Evolutionary conservation across 2,329 filamentous ascomycete genomes (phyloP).

Genomic region (Zymoseptoria ardabiliae): DNA sequence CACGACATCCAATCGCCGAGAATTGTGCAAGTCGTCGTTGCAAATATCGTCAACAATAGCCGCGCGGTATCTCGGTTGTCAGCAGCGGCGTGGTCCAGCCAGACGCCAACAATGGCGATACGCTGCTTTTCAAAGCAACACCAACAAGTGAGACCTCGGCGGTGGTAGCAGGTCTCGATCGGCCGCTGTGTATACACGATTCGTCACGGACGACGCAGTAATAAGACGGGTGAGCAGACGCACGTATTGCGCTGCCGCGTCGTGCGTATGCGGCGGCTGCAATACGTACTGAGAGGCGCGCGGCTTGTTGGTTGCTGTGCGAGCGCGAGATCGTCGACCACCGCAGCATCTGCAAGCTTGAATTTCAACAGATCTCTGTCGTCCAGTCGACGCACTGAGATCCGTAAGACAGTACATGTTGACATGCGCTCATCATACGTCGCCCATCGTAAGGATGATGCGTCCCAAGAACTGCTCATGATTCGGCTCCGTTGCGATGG

Average conservation of each 20-base stretch:
- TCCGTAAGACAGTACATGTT: too few species aligned
- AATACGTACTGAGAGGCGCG: background rate
- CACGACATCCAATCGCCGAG: background rate
- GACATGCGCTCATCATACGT: background rate
- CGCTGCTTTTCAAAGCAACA: background rate
- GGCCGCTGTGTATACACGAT: background rate
- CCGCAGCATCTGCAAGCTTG: background rate
- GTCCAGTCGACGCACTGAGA: background rate
- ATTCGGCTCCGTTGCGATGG: background rate
- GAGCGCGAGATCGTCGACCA: background rate
- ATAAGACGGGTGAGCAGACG: background rate
- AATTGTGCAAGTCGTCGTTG: background rate
- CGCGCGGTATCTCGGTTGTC: background rate
- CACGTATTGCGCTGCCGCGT: background rate
- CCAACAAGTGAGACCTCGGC: background rate
- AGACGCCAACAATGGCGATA: background rate
- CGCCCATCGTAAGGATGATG: background rate
- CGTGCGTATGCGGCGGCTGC: too few species aligned
- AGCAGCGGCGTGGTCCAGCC: background rate
- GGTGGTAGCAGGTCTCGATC: background rate
- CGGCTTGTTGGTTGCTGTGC: background rate
- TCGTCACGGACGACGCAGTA: background rate
- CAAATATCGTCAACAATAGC: background rate
- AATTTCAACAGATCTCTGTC: background rate
- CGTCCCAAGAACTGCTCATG: background rate